These are phyloP conservation scores for Lactarius akahatsu DNA, from an alignment of 768 basidiomycete species.

Conservation along the genomic window DNA sequence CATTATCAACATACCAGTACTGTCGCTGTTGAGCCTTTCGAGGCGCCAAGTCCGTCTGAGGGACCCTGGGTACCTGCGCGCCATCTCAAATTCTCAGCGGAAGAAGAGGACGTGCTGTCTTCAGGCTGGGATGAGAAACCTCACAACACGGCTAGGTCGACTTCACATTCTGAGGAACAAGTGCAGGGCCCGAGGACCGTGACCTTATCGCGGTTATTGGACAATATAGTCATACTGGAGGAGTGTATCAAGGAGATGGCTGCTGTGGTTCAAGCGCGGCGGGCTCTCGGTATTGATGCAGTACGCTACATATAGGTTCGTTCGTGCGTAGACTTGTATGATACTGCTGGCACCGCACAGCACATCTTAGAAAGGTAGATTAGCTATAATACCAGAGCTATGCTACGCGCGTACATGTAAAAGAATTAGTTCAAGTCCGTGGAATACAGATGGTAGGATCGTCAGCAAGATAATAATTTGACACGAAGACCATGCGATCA, in stretches of 20 bases:
- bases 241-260: slow-evolving; percentile 93
- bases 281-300: slow-evolving; percentile 81
- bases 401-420: slow-evolving; percentile 19
- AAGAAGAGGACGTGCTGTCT: slow-evolving; percentile 73
- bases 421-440: neutral
- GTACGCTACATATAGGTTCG: slow-evolving; percentile 61
- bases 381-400: slow-evolving; percentile 13
- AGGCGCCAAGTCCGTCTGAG: slow-evolving; percentile 55
- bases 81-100: slow-evolving; percentile 50
- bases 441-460: slow-evolving; percentile 4
- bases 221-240: slow-evolving; percentile 93
- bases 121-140: slow-evolving; percentile 47
- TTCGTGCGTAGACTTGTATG: slow-evolving; percentile 4
- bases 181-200: slow-evolving; percentile 44
- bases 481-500: neutral
- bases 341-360: neutral
- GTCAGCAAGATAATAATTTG: neutral
- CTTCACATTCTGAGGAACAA: slow-evolving; percentile 34
- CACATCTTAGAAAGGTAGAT: neutral
- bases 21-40: slow-evolving; percentile 68
- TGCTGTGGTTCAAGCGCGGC: slow-evolving; percentile 79
- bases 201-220: slow-evolving; percentile 80
- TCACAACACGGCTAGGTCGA: slow-evolving; percentile 23
- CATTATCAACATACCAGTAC: slow-evolving; percentile 81
- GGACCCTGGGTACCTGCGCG: slow-evolving; percentile 66